These are phyloP conservation scores for Xanthoconium purpureum DNA, from an alignment of 768 basidiomycete genomes.

Conservation along the genomic window DNA sequence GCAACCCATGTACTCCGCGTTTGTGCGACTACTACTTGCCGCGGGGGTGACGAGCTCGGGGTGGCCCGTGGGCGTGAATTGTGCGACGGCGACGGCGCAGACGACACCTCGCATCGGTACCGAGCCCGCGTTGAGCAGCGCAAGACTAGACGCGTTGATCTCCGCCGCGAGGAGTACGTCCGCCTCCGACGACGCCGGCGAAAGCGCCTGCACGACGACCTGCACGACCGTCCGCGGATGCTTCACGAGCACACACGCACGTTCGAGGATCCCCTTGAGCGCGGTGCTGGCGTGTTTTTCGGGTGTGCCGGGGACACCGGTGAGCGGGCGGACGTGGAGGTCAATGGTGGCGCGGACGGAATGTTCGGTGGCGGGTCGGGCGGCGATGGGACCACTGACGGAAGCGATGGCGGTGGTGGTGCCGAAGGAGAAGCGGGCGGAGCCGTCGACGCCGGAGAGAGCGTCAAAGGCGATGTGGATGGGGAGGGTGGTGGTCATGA, in stretches of 20 bases:
- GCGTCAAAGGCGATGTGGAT: constrained; percentile 50
- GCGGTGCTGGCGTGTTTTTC: constrained; percentile 56
- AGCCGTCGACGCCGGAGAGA: constrained; percentile 73
- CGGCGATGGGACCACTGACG: constrained; percentile 78
- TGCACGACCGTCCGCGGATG: constrained; percentile 75
- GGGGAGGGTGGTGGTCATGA: not conserved
- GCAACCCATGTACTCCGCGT: constrained; percentile 48
- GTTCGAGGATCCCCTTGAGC: constrained; percentile 56
- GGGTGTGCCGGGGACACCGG: constrained; percentile 65
- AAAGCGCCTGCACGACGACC: constrained; percentile 68
- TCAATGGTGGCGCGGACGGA: constrained; percentile 75
- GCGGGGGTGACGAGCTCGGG: constrained; percentile 41
- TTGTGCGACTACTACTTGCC: constrained; percentile 31
- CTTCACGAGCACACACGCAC: constrained; percentile 60
- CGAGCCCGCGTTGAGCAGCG: constrained; percentile 66
- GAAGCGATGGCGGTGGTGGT: constrained; percentile 56
- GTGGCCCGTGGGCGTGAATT: constrained; percentile 11
- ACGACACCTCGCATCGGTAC: constrained; percentile 75
- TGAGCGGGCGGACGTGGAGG: constrained; percentile 66
- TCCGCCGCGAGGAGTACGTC: constrained; percentile 55
- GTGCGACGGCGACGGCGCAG: constrained; percentile 61
- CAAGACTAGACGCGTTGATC: constrained; percentile 69
- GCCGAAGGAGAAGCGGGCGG: constrained; percentile 55
- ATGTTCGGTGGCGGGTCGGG: constrained; percentile 63
- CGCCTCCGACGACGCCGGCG: constrained; percentile 5